phyloP scores from a whole-genome alignment of 768 basidiomycete genomes.

The Nidularia sp. region DNA sequence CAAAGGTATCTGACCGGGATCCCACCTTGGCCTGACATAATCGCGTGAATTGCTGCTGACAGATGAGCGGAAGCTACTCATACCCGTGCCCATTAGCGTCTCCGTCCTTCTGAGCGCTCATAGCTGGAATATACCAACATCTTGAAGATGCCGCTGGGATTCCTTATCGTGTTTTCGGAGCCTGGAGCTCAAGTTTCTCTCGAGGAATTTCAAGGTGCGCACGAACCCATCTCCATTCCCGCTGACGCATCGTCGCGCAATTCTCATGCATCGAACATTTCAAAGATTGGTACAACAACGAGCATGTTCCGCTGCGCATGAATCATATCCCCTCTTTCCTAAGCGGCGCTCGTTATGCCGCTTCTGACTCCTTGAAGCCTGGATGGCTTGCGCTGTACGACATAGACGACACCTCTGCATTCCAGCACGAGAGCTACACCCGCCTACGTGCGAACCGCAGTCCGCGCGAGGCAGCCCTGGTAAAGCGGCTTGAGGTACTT shows the following conservation, averaged over 20 bases:
- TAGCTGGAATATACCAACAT: neutral
- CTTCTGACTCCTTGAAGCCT: slow-evolving; percentile 28
- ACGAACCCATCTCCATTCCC: neutral
- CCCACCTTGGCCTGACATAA: too few species aligned
- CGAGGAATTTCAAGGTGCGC: slow-evolving; percentile 43
- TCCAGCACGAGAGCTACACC: slow-evolving; percentile 38
- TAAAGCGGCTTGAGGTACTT: slow-evolving; percentile 35
- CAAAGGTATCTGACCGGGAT: too few species aligned
- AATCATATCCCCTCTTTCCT: slow-evolving; percentile 41
- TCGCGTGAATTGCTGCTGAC: too few species aligned
- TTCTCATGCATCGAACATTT: neutral
- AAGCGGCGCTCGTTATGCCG: slow-evolving; percentile 41
- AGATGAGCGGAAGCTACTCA: too few species aligned
- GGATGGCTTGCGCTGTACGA: slow-evolving; percentile 51
- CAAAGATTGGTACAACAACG: slow-evolving; percentile 52
- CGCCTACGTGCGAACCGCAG: slow-evolving; percentile 39
- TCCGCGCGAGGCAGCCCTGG: slow-evolving; percentile 34
- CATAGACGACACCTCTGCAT: slow-evolving; percentile 34
- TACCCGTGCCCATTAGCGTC: too few species aligned
- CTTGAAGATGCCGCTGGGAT: slow-evolving; percentile 32
- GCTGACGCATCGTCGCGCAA: neutral
- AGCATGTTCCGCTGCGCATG: slow-evolving; percentile 49
- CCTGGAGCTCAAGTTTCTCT: slow-evolving; percentile 35
- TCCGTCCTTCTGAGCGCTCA: too few species aligned
- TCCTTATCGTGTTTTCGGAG: slow-evolving; percentile 45